phyloP scores from a whole-genome alignment of 768 basidiomycete genomes.

The Cantharellus cinnabarinus region DNA sequence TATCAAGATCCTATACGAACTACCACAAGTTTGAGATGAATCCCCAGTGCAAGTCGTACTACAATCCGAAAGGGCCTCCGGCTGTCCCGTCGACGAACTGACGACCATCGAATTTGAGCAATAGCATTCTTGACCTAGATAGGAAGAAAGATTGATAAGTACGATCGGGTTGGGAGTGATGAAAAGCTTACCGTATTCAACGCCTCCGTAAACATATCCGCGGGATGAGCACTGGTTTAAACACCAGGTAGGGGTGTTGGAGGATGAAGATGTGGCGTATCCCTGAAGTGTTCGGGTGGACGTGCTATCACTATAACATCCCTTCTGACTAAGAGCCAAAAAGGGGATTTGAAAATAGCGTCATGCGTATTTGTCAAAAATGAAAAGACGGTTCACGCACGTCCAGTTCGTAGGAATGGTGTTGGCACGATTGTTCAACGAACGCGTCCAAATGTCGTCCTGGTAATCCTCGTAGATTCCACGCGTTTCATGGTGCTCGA shows the following conservation, averaged over 20 bases:
- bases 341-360: background rate
- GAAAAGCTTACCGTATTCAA: slow-evolving; percentile 2
- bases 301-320: background rate
- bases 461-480: too few species aligned
- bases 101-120: background rate
- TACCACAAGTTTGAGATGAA: slow-evolving; percentile 1
- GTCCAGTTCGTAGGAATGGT: background rate
- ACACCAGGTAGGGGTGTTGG: background rate
- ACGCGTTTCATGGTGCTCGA: too few species aligned
- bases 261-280: background rate
- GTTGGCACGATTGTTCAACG: background rate
- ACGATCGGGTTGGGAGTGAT: background rate
- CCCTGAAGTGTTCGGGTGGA: background rate
- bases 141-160: background rate
- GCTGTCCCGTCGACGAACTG: background rate
- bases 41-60: background rate
- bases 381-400: background rate
- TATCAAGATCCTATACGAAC: background rate
- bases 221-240: background rate
- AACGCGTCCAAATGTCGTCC: too few species aligned
- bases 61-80: background rate
- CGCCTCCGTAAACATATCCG: background rate
- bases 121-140: background rate
- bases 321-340: background rate
- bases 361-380: background rate